Evolutionary conservation across 2,329 filamentous ascomycete genomes (phyloP).

Genomic region (Scedosporium dehoogii): DNA sequence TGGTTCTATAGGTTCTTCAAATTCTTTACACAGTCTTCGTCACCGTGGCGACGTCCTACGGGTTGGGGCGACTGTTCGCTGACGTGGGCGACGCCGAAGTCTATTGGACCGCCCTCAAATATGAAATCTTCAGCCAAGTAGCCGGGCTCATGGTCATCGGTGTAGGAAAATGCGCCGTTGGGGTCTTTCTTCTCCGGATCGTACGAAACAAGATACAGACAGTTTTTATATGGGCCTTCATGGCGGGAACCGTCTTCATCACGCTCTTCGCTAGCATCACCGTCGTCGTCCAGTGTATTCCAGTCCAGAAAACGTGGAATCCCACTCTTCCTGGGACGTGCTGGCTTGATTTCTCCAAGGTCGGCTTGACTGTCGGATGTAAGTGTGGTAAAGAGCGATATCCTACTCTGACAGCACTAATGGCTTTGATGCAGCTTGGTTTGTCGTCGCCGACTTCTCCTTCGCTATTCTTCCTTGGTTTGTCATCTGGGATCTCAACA

Average conservation of each 20-base stretch:
- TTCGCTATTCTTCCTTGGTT: constrained; percentile 32
- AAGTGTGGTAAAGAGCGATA: background rate
- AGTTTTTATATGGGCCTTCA: constrained; percentile 14
- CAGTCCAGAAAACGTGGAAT: constrained; percentile 13
- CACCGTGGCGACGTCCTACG: background rate
- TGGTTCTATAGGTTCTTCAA: background rate
- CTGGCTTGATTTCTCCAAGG: constrained; percentile 13
- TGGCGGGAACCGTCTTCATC: constrained; percentile 13
- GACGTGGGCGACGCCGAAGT: background rate
- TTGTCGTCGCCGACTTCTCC: constrained; percentile 21
- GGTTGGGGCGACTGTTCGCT: background rate
- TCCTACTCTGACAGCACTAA: background rate
- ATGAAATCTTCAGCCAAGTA: background rate
- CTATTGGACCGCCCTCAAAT: background rate
- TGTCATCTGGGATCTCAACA: constrained; percentile 32
- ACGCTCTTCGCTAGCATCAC: constrained; percentile 12
- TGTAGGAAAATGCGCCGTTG: constrained; percentile 9
- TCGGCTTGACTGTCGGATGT: constrained; percentile 6
- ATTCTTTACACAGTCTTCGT: background rate
- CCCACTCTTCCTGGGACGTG: constrained; percentile 12
- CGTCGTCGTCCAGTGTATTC: constrained; percentile 15
- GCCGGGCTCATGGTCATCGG: constrained; percentile 12
- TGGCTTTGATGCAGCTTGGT: background rate
- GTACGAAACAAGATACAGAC: constrained; percentile 13
- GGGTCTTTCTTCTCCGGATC: constrained; percentile 14